Evolutionary conservation across 164 flowering plant genomes (phyloP), one percentile per base, ranked within the genome.

Genomic region (Saururus chinensis): DNA sequence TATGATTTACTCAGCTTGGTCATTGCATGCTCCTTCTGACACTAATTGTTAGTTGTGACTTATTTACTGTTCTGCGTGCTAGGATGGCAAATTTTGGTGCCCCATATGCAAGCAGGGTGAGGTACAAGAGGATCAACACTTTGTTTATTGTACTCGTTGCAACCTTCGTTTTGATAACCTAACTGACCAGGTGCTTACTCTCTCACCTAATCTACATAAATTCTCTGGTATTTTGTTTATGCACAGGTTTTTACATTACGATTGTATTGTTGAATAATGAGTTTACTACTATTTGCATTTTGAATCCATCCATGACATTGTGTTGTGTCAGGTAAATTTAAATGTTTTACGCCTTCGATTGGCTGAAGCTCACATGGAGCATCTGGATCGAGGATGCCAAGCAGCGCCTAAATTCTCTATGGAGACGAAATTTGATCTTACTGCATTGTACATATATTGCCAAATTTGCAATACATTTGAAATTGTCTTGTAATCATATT

Each of bases 71-170:
- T n/a, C 45, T 61, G 57, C 53, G 22, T 52, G 42, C 22, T 56
- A 74, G 74, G 74, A 77, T 35, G 68, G 61, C 70, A 59, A 37
- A 21, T 64, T 78, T 48, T 93, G 98, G 98, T 93, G 98, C 64
- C 98, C 98, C 51, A 68, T 88, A 63, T 93, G 98, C 78, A 85
- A 81, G 77, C 77, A 65, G 56, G 97, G 97, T 66, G 80, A 76
- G 60, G 63, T 93, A 65, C 74, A 64, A 68, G 85, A 93, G 73
- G 77, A 77, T 45, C 64, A n/a, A 13, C 70, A 45, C 70, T 64
- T 64, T 61, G 80, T 93, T 59, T 74, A 65, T 72, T 93, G 97
- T 82, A 71, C 62, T 60, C 60, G 45, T 40, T 93, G 98, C 73
- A 61, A 80, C 60, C 74, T 88, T 69, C 76, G 73, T 68, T 85